Evolutionary conservation across 2,329 filamentous ascomycete genomes (phyloP).

Genomic region (Diaporthe sp.): DNA sequence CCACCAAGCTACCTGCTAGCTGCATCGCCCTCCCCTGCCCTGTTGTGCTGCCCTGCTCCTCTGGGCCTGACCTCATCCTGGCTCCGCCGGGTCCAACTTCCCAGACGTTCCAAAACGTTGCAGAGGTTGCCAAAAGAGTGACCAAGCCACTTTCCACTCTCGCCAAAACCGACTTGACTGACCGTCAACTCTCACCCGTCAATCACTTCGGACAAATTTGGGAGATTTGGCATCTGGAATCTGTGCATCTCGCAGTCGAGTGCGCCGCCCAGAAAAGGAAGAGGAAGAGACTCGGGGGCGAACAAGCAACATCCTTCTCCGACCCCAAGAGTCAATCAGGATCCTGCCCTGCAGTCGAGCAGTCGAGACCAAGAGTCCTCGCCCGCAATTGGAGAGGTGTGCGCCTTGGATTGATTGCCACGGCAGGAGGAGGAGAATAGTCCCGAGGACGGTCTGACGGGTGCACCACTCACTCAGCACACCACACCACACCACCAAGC

Average conservation of each 20-base stretch:
- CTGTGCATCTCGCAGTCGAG: neutral
- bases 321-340: slow-evolving; percentile 21
- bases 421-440: slow-evolving; percentile 13
- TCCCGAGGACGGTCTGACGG: neutral
- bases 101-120: slow-evolving; percentile 27
- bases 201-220: slow-evolving; percentile 15
- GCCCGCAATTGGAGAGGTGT: slow-evolving; percentile 21
- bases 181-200: slow-evolving; percentile 19
- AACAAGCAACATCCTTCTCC: slow-evolving; percentile 27
- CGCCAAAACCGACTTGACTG: slow-evolving; percentile 24
- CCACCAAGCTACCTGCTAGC: slow-evolving; percentile 13
- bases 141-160: slow-evolving; percentile 26
- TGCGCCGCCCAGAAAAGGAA: slow-evolving; percentile 1
- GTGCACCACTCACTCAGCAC: neutral
- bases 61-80: slow-evolving; percentile 32
- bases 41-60: neutral
- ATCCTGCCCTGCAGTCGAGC: slow-evolving; percentile 15
- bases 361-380: slow-evolving; percentile 12
- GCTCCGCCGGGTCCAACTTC: slow-evolving; percentile 30
- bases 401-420: slow-evolving; percentile 27
- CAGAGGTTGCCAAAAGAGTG: slow-evolving; percentile 22
- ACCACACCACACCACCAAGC: slow-evolving; percentile 21
- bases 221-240: slow-evolving; percentile 3
- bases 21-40: slow-evolving; percentile 20
- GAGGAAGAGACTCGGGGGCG: slow-evolving; percentile 2